Base-by-base conservation (phyloP, 2,329 filamentous ascomycete species). In the Dendryphion nanum region DNA sequence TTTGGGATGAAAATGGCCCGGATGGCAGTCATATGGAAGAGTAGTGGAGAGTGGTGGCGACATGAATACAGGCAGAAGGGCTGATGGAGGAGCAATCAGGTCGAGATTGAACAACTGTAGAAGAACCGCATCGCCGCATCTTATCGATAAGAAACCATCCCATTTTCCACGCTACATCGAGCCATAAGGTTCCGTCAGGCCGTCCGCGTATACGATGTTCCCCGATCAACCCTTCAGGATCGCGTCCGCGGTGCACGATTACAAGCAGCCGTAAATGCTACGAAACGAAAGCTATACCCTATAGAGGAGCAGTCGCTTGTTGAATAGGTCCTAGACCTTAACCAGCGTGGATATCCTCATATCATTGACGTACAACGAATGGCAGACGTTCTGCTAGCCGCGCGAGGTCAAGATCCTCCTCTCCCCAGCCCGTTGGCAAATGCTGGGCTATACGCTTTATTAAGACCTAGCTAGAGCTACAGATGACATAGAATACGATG, bases 401-500 rank as follows among this genome's bases (percentile, higher is more conserved):
- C 32, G 30, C 38, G 14, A 38, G 44, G 32, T 35, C 34, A 29
- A 41, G 33, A 33, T 18, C 35, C 37, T 30, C 31, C 37, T 15
- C 31, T 19, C n/a, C 21, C 14, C 32, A 29, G 16, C 37, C 26
- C 17, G 33, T 43, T 2, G 41, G 21, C 21, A 24, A 24, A n/a
- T 24, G 21, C 21, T 24, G 21, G 21, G 21, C n/a, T 7, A 30
- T 28, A 35, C 37, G 33, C 19, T 44, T 44, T 26, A 37, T 37
- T 18, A 33, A 40, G 18, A 21, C 14, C 23, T 14, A 39, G 33
- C 15, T 33, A 37, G 24, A 42, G 40, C 35, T 42, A 13, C 15
- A 40, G 33, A 32, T 21, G n/a, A 40, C 37, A 20, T 40, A 18
- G 41, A 44, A 41, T 38, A 26, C 38, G 10, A 24, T 28, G 16